Evolutionary conservation across 192 early-diverging fungal species (phyloP).

Genomic region (Kappamyces sp.): DNA sequence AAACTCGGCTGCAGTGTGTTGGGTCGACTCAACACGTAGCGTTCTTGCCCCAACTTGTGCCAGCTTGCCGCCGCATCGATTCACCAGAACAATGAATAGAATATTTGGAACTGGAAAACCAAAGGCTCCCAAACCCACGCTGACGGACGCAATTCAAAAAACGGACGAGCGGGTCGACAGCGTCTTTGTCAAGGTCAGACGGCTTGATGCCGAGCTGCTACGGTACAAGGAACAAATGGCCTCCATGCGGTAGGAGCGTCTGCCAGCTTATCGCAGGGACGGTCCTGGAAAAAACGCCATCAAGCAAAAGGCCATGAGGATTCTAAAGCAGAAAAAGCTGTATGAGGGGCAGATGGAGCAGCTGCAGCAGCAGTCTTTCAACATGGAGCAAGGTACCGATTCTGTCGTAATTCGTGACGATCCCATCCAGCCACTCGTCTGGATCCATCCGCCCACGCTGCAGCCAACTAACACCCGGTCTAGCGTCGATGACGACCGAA

Average conservation of each 20-base stretch:
- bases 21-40: background rate
- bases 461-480: background rate
- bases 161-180: slow-evolving; percentile 81
- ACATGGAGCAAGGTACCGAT: slow-evolving; percentile 94
- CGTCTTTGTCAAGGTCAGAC: slow-evolving; percentile 90
- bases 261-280: slow-evolving; percentile 16
- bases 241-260: slow-evolving; percentile 53
- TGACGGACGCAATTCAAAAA: slow-evolving; percentile 76
- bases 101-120: slow-evolving; percentile 84
- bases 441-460: background rate
- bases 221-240: slow-evolving; percentile 90
- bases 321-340: slow-evolving; percentile 91
- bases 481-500: slow-evolving; percentile 71
- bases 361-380: slow-evolving; percentile 93
- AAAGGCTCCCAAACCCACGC: slow-evolving; percentile 76
- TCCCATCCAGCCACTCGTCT: too few relatives aligned
- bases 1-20: background rate
- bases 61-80: background rate
- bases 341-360: slow-evolving; percentile 93
- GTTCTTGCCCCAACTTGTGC: background rate
- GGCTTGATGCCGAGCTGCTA: slow-evolving; percentile 87
- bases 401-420: background rate
- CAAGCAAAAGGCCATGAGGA: slow-evolving; percentile 85
- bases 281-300: slow-evolving; percentile 66
- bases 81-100: slow-evolving; percentile 61